A percentile compares a stretch with the other conserved stretches of the same genome.
These are phyloP conservation scores for Beauveria sp. DNA, from an alignment of 2,329 filamentous ascomycete genomes.

Conservation along the genomic window DNA sequence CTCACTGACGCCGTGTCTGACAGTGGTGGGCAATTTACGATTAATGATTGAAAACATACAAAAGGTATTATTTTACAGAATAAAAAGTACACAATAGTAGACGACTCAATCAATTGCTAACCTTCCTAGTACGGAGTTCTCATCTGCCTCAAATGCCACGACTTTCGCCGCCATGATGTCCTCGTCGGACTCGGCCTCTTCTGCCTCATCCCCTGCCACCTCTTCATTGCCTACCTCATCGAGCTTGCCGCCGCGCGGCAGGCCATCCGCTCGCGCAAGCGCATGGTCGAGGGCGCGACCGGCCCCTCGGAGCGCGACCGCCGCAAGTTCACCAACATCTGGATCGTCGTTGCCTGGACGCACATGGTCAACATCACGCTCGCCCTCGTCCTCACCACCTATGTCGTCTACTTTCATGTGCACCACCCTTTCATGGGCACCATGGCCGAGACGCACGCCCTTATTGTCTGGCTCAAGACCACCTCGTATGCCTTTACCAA, in stretches of 20 bases:
- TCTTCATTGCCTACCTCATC: constrained; percentile 84
- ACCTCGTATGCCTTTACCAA: constrained; percentile 96
- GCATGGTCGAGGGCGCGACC: constrained; percentile 40
- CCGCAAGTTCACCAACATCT: constrained; percentile 63
- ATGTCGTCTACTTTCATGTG: constrained; percentile 83
- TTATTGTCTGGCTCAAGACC: constrained; percentile 94
- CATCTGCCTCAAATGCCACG: constrained; percentile 84
- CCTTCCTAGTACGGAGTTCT: constrained; percentile 74
- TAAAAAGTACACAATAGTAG: background rate
- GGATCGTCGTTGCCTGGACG: constrained; percentile 70
- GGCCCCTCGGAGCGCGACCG: constrained; percentile 49
- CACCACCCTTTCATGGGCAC: constrained; percentile 92
- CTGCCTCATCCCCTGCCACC: constrained; percentile 80
- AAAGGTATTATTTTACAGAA: constrained; percentile 50
- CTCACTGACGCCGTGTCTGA: constrained; percentile 15
- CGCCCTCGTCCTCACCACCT: constrained; percentile 72
- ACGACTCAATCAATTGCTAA: background rate
- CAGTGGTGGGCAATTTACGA: constrained; percentile 86
- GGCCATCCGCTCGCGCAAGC: constrained; percentile 60
- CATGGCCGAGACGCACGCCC: constrained; percentile 79
- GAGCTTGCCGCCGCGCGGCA: constrained; percentile 76
- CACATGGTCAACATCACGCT: constrained; percentile 79
- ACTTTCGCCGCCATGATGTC: constrained; percentile 73
- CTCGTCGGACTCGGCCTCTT: constrained; percentile 71
- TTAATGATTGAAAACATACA: constrained; percentile 95